These are phyloP conservation scores for Aspergillus japonicus DNA, from an alignment of 2,329 filamentous ascomycete genomes.

Conservation along the genomic window DNA sequence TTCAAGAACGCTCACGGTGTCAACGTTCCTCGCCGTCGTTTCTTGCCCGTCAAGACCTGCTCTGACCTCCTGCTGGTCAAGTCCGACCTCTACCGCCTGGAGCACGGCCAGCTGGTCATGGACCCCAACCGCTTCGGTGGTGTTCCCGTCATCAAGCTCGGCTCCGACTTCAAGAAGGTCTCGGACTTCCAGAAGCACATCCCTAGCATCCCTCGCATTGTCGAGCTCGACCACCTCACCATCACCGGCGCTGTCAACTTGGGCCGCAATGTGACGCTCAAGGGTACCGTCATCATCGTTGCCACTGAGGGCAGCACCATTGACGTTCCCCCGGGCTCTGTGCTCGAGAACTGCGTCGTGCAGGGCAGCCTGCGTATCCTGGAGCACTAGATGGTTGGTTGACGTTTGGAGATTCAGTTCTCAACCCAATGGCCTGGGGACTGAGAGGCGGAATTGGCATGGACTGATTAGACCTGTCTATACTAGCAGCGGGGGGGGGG, in stretches of 20 bases:
- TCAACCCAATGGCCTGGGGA: background rate
- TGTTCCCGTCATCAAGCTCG: constrained; percentile 97
- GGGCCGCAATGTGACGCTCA: constrained; percentile 89
- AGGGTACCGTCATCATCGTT: constrained; percentile 97
- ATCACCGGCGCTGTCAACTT: constrained; percentile 98
- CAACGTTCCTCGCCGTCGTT: constrained; percentile 94
- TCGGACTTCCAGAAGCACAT: constrained; percentile 65
- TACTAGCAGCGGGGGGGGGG: background rate
- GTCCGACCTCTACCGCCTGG: constrained; percentile 96
- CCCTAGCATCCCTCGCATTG: constrained; percentile 51
- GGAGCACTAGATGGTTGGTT: constrained; percentile 56
- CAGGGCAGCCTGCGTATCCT: constrained; percentile 85
- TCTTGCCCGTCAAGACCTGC: constrained; percentile 99
- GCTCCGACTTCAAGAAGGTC: constrained; percentile 99
- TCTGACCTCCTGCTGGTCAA: constrained; percentile 99
- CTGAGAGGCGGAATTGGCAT: constrained; percentile 8
- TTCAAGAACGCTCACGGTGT: constrained; percentile 98
- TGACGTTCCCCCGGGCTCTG: constrained; percentile 92
- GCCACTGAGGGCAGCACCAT: constrained; percentile 97
- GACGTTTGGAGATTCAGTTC: background rate
- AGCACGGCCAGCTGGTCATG: constrained; percentile 97
- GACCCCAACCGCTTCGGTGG: constrained; percentile 95
- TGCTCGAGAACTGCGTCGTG: constrained; percentile 97
- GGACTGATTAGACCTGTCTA: constrained; percentile 20
- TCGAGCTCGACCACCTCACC: constrained; percentile 71